Percentiles rank a stretch among this genome's conserved stretches.
Evolutionary conservation across 768 basidiomycete species (phyloP).

Genomic region (Hericium alpestre): DNA sequence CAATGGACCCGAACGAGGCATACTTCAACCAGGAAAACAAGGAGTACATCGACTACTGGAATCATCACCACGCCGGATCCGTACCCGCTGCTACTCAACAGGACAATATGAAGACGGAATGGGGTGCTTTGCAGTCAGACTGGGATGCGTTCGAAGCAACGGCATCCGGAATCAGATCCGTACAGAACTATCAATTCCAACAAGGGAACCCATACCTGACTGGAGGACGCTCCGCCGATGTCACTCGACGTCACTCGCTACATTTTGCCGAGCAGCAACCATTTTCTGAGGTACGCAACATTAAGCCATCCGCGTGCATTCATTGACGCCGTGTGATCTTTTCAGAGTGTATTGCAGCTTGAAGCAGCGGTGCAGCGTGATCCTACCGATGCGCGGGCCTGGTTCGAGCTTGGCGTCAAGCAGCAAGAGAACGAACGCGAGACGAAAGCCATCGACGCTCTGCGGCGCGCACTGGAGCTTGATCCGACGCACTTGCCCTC

Average conservation of each 20-base stretch:
- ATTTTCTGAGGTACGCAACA: constrained; percentile 30
- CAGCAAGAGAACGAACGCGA: constrained; percentile 99
- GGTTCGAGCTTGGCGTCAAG: constrained; percentile 90
- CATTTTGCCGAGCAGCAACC: constrained; percentile 15
- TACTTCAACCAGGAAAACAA: constrained; percentile 64
- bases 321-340: constrained; percentile 8
- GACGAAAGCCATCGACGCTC: constrained; percentile 76
- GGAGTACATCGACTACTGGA: constrained; percentile 57
- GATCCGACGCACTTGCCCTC: constrained; percentile 67
- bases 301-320: not conserved
- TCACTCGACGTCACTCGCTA: constrained; percentile 29
- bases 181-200: constrained; percentile 62
- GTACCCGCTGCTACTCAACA: not conserved
- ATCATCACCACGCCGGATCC: constrained; percentile 23
- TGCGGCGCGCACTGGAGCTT: constrained; percentile 70
- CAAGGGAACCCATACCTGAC: constrained; percentile 67
- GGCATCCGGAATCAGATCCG: constrained; percentile 45
- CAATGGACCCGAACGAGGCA: constrained; percentile 43
- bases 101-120: constrained; percentile 26
- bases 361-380: constrained; percentile 84
- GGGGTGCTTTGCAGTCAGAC: constrained; percentile 61
- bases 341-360: constrained; percentile 74
- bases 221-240: constrained; percentile 34
- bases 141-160: constrained; percentile 83
- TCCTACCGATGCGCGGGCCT: constrained; percentile 57